Conservation (phyloP, 2,329 filamentous ascomycete species). For the Phaeomoniella chlamydospora region DNA sequence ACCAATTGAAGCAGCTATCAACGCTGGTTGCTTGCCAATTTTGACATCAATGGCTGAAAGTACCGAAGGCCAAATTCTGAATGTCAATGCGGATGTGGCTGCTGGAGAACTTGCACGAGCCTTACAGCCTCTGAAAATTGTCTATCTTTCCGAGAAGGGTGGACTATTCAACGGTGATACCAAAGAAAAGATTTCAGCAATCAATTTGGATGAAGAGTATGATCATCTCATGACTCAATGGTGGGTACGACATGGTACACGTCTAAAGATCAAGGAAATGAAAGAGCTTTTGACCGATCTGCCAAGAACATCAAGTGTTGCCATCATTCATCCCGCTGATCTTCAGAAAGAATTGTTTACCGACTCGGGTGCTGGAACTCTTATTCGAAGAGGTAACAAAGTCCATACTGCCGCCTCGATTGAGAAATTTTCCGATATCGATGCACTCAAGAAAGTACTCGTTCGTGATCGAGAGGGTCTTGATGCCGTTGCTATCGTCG, state of each 20-base stretch:
- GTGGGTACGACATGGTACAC: slow-evolving; percentile 90
- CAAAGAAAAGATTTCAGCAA: slow-evolving; percentile 90
- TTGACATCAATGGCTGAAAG: slow-evolving; percentile 95
- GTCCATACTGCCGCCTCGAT: slow-evolving; percentile 60
- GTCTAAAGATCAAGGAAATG: slow-evolving; percentile 95
- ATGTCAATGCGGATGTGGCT: slow-evolving; percentile 95
- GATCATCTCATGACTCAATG: slow-evolving; percentile 82
- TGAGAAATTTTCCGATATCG: slow-evolving; percentile 59
- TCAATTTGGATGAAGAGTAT: slow-evolving; percentile 95
- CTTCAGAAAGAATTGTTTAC: slow-evolving; percentile 96
- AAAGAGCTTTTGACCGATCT: slow-evolving; percentile 83
- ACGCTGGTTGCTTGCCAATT: slow-evolving; percentile 81
- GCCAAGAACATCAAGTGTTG: slow-evolving; percentile 83
- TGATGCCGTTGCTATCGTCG: slow-evolving; percentile 69
- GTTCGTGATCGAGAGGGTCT: slow-evolving; percentile 68
- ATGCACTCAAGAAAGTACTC: slow-evolving; percentile 67
- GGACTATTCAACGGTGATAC: slow-evolving; percentile 86
- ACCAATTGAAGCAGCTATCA: slow-evolving; percentile 81
- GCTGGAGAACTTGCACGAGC: slow-evolving; percentile 82
- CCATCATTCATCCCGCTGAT: slow-evolving; percentile 92
- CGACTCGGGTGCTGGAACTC: slow-evolving; percentile 82
- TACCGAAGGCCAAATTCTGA: slow-evolving; percentile 78
- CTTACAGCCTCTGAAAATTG: slow-evolving; percentile 88
- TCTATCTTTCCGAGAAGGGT: slow-evolving; percentile 97
- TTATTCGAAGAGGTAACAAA: slow-evolving; percentile 86